phyloP scores from a whole-genome alignment of 2,329 filamentous ascomycete species.

The Pseudohalonectria lignicola region DNA sequence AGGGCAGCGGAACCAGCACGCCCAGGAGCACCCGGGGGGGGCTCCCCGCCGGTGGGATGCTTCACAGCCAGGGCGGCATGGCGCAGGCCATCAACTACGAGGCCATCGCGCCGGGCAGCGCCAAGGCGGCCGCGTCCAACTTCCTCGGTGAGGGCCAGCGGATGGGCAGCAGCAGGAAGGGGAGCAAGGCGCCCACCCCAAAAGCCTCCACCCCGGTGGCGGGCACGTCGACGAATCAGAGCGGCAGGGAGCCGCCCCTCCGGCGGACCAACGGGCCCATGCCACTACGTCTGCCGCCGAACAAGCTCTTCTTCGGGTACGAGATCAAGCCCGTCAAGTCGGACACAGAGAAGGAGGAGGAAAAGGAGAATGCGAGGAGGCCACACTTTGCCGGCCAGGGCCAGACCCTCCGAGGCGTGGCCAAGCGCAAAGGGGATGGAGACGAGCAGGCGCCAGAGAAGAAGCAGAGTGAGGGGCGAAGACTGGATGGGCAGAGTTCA shows the following conservation, averaged over 20 bases:
- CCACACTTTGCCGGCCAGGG: constrained; percentile 79
- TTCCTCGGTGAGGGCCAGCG: constrained; percentile 75
- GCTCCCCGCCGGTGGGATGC: constrained; percentile 57
- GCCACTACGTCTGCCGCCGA: constrained; percentile 71
- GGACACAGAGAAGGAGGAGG: constrained; percentile 57
- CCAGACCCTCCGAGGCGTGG: constrained; percentile 60
- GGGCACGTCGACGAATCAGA: constrained; percentile 33
- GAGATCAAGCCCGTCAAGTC: constrained; percentile 82
- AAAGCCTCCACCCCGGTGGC: constrained; percentile 64
- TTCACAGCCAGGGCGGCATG: constrained; percentile 88
- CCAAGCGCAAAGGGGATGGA: constrained; percentile 58
- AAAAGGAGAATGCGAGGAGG: constrained; percentile 51
- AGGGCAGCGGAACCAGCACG: constrained; percentile 71
- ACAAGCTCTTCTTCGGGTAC: constrained; percentile 95
- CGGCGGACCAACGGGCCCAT: constrained; percentile 66
- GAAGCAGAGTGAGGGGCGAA: constrained; percentile 31
- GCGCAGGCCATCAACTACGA: constrained; percentile 96
- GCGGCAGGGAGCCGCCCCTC: constrained; percentile 15
- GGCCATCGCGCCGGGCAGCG: constrained; percentile 71
- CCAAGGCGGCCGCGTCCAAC: constrained; percentile 59
- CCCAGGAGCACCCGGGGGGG: constrained; percentile 54
- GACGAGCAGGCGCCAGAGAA: constrained; percentile 37
- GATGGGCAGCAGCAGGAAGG: constrained; percentile 70
- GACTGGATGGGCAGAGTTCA: constrained; percentile 29
- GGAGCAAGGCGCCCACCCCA: constrained; percentile 64